Conservation (phyloP, 129 eudicot genomes). For the Flaveria robusta region DNA sequence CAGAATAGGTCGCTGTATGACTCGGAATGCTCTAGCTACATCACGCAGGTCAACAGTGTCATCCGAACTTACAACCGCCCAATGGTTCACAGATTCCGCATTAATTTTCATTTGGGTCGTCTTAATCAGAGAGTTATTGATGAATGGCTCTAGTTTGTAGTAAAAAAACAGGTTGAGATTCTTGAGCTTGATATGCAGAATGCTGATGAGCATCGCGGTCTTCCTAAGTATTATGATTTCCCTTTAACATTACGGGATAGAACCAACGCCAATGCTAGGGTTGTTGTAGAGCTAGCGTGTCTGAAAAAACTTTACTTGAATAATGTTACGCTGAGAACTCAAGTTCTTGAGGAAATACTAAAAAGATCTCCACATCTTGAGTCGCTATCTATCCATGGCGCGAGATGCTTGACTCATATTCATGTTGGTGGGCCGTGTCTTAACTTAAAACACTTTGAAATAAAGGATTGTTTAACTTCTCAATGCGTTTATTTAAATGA, state of each 20-base stretch:
- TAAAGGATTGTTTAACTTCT: slow-evolving; percentile 33
- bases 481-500: slow-evolving; percentile 32
- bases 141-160: slow-evolving; percentile 11
- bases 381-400: slow-evolving; percentile 26
- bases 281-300: not conserved
- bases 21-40: slow-evolving; percentile 24
- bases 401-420: slow-evolving; percentile 25
- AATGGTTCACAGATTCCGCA: not conserved
- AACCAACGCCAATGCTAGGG: not conserved
- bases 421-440: slow-evolving; percentile 20
- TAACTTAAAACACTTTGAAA: slow-evolving; percentile 41
- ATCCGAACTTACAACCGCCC: slow-evolving; percentile 27
- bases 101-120: not conserved
- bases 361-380: slow-evolving; percentile 33
- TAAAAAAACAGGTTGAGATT: slow-evolving; percentile 12
- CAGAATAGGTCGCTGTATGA: not conserved
- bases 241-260: not conserved
- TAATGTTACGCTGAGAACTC: slow-evolving; percentile 30
- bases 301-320: slow-evolving; percentile 38
- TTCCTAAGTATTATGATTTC: not conserved
- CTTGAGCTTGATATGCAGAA: not conserved
- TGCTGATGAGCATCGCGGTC: not conserved
- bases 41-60: slow-evolving; percentile 44
- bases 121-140: not conserved
- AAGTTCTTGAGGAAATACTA: slow-evolving; percentile 28